phyloP scores from a whole-genome alignment of 1,284 basidiomycete species.

The Pseudozyma sp. region DNA sequence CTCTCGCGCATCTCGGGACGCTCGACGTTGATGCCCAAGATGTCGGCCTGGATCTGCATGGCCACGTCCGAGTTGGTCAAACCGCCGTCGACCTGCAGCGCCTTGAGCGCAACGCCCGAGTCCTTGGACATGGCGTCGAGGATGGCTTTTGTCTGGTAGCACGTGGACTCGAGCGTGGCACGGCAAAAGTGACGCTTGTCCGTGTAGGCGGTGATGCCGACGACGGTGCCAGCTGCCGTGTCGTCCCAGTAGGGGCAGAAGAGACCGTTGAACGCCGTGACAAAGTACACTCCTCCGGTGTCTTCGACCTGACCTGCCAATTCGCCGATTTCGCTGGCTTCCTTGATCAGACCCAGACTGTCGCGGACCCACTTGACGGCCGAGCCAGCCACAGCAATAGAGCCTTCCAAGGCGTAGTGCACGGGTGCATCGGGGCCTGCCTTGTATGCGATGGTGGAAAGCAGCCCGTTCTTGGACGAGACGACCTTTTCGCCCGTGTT shows the following conservation, averaged over 20 bases:
- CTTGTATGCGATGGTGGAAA: constrained; percentile 96
- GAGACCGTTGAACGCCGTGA: constrained; percentile 92
- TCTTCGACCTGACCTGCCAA: constrained; percentile 82
- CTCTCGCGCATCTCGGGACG: constrained; percentile 98
- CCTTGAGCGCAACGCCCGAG: constrained; percentile 77
- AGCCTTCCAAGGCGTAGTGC: constrained; percentile 93
- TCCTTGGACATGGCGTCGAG: constrained; percentile 93
- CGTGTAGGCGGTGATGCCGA: constrained; percentile 86
- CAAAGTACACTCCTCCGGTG: constrained; percentile 95
- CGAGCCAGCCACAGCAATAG: constrained; percentile 92
- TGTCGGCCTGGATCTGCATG: constrained; percentile 91
- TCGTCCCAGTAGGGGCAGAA: constrained; percentile 90
- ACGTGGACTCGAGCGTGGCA: constrained; percentile 82
- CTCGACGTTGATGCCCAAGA: constrained; percentile 90
- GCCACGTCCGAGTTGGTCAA: constrained; percentile 74
- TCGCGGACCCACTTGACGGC: constrained; percentile 97
- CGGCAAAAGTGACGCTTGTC: constrained; percentile 93
- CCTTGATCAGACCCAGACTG: constrained; percentile 83
- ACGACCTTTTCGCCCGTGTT: constrained; percentile 89
- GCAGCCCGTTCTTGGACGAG: constrained; percentile 83
- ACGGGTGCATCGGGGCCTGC: constrained; percentile 82
- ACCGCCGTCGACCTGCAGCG: constrained; percentile 87
- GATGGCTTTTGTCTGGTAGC: constrained; percentile 88
- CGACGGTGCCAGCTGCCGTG: constrained; percentile 82
- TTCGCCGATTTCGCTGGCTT: constrained; percentile 84